Conservation (phyloP, 2,329 filamentous ascomycete species). For the Neopestalotiopsis sp. region DNA sequence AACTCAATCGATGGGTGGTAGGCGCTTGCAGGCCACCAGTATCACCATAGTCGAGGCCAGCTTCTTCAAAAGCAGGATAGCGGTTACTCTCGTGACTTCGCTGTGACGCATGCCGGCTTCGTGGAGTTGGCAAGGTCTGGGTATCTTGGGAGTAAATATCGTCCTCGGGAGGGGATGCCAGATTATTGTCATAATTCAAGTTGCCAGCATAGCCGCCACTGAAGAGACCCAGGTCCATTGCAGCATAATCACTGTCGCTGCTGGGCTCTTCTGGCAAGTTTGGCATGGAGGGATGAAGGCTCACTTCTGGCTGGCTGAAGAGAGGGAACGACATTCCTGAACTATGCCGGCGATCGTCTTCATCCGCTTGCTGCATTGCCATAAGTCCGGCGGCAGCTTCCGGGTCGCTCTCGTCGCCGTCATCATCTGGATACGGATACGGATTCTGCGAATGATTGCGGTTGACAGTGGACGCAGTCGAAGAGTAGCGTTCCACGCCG, state of each 20-base stretch:
- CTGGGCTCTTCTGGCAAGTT: slow-evolving; percentile 58
- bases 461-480: slow-evolving; percentile 46
- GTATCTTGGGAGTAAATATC: slow-evolving; percentile 48
- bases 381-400: slow-evolving; percentile 85
- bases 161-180: slow-evolving; percentile 44
- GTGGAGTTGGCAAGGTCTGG: slow-evolving; percentile 54
- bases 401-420: slow-evolving; percentile 80
- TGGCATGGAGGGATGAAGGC: slow-evolving; percentile 43
- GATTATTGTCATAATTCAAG: slow-evolving; percentile 54
- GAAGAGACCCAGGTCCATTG: slow-evolving; percentile 75
- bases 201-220: slow-evolving; percentile 71
- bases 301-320: slow-evolving; percentile 42
- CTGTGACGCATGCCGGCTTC: slow-evolving; percentile 40
- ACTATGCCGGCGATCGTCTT: slow-evolving; percentile 72
- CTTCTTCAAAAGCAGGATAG: slow-evolving; percentile 57
- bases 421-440: slow-evolving; percentile 42
- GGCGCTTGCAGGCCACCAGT: slow-evolving; percentile 89
- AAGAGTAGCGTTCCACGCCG: slow-evolving; percentile 44
- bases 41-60: slow-evolving; percentile 82
- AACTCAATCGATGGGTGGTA: slow-evolving; percentile 76
- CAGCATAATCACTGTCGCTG: slow-evolving; percentile 75
- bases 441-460: slow-evolving; percentile 41
- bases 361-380: slow-evolving; percentile 83
- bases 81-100: slow-evolving; percentile 46
- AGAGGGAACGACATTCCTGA: slow-evolving; percentile 54